Evolutionary conservation across 192 early-diverging fungal species (phyloP), one percentile per base, ranked within the genome.

Genomic region (Jimgerdemannia lactiflua): DNA sequence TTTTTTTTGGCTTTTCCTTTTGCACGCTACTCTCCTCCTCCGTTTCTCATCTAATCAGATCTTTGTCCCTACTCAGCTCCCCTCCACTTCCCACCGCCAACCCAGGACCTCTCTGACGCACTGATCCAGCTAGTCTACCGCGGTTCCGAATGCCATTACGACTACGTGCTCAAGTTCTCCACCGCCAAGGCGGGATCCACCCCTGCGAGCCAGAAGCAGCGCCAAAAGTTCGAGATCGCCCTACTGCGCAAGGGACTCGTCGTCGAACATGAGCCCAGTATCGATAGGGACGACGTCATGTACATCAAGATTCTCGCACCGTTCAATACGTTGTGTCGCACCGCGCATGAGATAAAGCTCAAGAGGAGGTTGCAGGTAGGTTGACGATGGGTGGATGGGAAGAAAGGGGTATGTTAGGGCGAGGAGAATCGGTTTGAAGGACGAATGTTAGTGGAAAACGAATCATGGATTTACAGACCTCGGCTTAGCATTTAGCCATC

Each of bases 221-320:
- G 82, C 17, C 63, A 54, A 6, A 78, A 80, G 42, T 86, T 86
- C 70, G 78, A 78, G 44, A 79, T 75, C 67, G 73, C 79, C n/a
- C 41, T 86, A 14, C 40, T 86, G 43, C 72, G 43, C 43, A 63
- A 80, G 43, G 78, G 82, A 29, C 54, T 86, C 42, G 29, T 86
- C 9, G 70, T 86, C 8, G 84, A 86, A 29, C 73, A 74, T 11
- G 84, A 86, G 75, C 64, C 74, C 8, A 77, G 70, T 64, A 72
- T 80, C 29, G 79, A 81, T 19, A 70, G 75, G 3, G 76, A 83
- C 10, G 73, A 86, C 40, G 80, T 77, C 73, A 29, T 29, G 29
- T 86, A 73, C 70, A 43, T 86, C 44, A 86, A 83, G 67, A 54
- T 86, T 8, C 79, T 75, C 67, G 68, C 80, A 19, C 84, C 84